Evolutionary conservation across 352 stramenopile species (phyloP), one percentile per base, ranked within the genome.

Genomic region (Thraustotheca clavata): DNA sequence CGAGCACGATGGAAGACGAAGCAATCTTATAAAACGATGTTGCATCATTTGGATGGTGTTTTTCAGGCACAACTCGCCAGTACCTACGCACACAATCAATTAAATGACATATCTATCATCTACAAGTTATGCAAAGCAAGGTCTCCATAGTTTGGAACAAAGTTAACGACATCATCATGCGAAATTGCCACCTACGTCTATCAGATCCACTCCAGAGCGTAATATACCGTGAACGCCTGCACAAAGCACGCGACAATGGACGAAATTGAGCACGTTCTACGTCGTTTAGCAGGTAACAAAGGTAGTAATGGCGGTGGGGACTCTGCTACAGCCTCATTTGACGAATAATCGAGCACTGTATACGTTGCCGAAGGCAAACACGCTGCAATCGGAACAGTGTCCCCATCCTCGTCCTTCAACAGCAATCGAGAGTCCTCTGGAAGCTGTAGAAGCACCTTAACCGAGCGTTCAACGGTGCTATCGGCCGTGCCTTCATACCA

Each of bases 401-500:
- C 57, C n/a, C 57, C 57, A 20, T 65, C 5, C 20, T 26, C 16
- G 39, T 65, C 57, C n/a, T 41, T 39, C 9, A 65, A 20, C n/a
- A 65, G 57, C 8, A 65, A 24, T 4, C n/a, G 26, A 40, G 57
- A 16, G 31, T 27, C 27, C 3, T 9, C 1, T 12, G 54, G 54
- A 16, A 65, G 41, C 3, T 31, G n/a, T 12, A 65, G 38, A 1
- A 54, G 38, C 16, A 33, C 46, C n/a, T 49, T 32, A 16, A 33
- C 57, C 9, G 36, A 29, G 9, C 29, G 16, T 46, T 65, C 57
- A 11, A 65, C 38, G 41, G 57, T 65, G 8, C 14, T 9, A 22
- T 65, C 57, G 20, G 57, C 52, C 8, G 57, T 65, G 2, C 57
- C 57, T n/a, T 65, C 57, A 46, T 65, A 65, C 57, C 57, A 65